Conservation (phyloP, 148 eudicot genomes). For the Euryodendron excelsum region DNA sequence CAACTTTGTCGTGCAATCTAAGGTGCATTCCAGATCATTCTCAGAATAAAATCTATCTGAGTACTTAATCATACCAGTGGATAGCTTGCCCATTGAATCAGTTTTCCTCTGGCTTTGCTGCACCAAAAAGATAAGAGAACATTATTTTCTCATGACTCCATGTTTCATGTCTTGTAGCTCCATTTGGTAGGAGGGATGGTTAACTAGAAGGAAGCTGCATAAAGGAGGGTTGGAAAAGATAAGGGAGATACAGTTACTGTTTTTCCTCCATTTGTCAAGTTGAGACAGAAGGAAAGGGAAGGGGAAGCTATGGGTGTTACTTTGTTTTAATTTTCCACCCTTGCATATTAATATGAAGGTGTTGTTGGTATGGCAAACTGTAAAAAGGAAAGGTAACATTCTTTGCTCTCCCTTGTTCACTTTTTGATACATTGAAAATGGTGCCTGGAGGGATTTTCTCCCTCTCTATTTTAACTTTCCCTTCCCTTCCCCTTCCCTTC, state of each 20-base stretch:
- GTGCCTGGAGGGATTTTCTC: background rate
- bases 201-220: background rate
- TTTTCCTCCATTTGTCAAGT: too few species aligned
- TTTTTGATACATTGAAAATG: background rate
- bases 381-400: background rate
- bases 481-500: background rate
- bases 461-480: too few species aligned
- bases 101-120: background rate
- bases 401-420: background rate
- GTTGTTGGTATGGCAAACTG: background rate
- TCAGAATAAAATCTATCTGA: background rate
- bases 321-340: background rate
- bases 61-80: slow-evolving; percentile 2
- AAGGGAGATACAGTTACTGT: too few species aligned
- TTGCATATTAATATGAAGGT: background rate
- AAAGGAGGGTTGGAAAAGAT: background rate
- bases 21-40: background rate
- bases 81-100: slow-evolving; percentile 10
- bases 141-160: background rate
- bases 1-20: background rate
- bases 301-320: background rate
- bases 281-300: too few species aligned
- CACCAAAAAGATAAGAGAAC: background rate
- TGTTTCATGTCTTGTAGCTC: background rate
- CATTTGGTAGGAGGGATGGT: background rate